These are phyloP conservation scores for Penicillium aurantiogriseum DNA, from an alignment of 2,329 filamentous ascomycete genomes.

Conservation along the genomic window DNA sequence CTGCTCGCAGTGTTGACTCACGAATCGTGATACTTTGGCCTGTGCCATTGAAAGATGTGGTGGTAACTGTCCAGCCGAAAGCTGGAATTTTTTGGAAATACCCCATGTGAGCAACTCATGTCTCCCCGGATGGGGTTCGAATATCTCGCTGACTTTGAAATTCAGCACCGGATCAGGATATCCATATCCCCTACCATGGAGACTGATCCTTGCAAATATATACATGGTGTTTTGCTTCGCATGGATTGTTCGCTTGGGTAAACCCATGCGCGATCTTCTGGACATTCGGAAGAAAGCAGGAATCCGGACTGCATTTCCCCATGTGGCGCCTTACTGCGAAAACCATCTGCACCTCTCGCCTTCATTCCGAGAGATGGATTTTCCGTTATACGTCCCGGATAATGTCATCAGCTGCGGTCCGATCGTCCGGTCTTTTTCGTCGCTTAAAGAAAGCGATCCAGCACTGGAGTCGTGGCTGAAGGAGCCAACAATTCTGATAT, in stretches of 20 bases:
- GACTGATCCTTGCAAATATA: slow-evolving; percentile 45
- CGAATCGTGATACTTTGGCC: slow-evolving; percentile 45
- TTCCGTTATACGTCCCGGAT: slow-evolving; percentile 39
- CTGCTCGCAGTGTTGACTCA: slow-evolving; percentile 37
- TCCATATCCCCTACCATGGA: slow-evolving; percentile 49
- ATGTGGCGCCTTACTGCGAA: slow-evolving; percentile 28
- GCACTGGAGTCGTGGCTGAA: slow-evolving; percentile 47
- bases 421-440: slow-evolving; percentile 39
- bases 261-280: slow-evolving; percentile 20
- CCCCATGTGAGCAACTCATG: slow-evolving; percentile 26
- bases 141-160: neutral
- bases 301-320: slow-evolving; percentile 29
- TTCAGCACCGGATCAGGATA: slow-evolving; percentile 47
- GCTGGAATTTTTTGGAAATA: slow-evolving; percentile 34
- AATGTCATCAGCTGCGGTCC: slow-evolving; percentile 50
- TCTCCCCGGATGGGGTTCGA: neutral
- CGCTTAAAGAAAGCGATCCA: slow-evolving; percentile 41
- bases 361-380: slow-evolving; percentile 40
- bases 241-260: slow-evolving; percentile 5
- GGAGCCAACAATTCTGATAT: slow-evolving; percentile 50
- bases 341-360: slow-evolving; percentile 31
- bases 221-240: slow-evolving; percentile 35
- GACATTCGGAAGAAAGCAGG: slow-evolving; percentile 27
- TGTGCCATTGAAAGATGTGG: slow-evolving; percentile 47
- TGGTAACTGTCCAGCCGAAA: slow-evolving; percentile 39